A percentile compares a stretch with the other conserved stretches of the same genome.
These are phyloP conservation scores for Saccharum officinarum DNA, from an alignment of 176 grass and related monocot species.

Conservation along the genomic window DNA sequence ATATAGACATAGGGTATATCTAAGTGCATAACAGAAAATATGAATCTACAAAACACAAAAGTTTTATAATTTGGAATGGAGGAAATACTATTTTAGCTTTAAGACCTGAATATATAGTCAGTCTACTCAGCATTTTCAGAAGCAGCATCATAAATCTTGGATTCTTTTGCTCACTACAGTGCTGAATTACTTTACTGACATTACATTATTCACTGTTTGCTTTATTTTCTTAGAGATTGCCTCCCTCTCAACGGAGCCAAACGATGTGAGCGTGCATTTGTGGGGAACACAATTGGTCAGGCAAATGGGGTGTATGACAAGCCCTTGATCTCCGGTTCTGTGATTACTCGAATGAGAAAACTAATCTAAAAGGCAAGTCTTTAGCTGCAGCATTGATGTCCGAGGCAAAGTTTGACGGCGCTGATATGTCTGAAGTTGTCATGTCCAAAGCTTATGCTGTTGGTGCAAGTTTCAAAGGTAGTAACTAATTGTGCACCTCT, in stretches of 20 bases:
- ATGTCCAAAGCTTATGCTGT: slow-evolving; percentile 99
- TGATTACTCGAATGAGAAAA: slow-evolving; percentile 75
- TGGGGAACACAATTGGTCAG: slow-evolving; percentile 95
- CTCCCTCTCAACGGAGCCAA: slow-evolving; percentile 87
- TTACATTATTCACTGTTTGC: neutral
- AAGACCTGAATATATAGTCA: slow-evolving; percentile 15
- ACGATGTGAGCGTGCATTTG: slow-evolving; percentile 85
- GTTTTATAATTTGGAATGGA: no score
- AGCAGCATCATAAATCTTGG: neutral
- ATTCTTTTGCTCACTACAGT: neutral
- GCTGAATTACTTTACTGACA: neutral
- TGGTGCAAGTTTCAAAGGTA: slow-evolving; percentile 93
- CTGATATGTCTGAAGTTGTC: slow-evolving; percentile 87
- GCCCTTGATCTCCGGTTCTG: slow-evolving; percentile 90
- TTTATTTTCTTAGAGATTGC: slow-evolving; percentile 73
- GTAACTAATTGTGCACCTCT: slow-evolving; percentile 8
- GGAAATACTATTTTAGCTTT: no score
- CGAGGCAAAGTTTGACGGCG: slow-evolving; percentile 81
- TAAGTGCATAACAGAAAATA: no score
- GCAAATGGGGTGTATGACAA: slow-evolving; percentile 98
- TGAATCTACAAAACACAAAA: no score
- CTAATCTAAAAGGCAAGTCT: slow-evolving; percentile 85
- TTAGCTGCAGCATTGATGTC: slow-evolving; percentile 84
- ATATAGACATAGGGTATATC: no score
- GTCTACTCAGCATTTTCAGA: neutral